phyloP scores from a whole-genome alignment of 2,329 filamentous ascomycete species.

The Colletotrichum lupini region DNA sequence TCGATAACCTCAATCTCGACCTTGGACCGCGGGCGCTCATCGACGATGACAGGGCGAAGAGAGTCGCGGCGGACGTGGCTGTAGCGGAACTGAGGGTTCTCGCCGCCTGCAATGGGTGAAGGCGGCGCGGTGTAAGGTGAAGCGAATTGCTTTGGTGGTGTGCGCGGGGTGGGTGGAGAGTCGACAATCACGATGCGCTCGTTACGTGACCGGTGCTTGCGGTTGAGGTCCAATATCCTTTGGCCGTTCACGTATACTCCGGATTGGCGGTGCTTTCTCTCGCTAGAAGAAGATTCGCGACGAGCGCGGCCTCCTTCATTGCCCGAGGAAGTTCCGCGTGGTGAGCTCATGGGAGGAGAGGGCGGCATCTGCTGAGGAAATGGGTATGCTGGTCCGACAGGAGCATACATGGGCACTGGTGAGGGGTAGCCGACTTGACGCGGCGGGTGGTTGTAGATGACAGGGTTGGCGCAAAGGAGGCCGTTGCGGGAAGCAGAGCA shows the following conservation, averaged over 20 bases:
- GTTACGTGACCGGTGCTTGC: constrained; percentile 46
- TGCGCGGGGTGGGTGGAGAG: constrained; percentile 56
- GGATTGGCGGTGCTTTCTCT: constrained; percentile 45
- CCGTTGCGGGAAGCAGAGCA: constrained; percentile 53
- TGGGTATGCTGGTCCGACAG: constrained; percentile 44
- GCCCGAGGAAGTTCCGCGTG: constrained; percentile 46
- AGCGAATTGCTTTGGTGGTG: constrained; percentile 55
- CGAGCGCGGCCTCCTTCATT: constrained; percentile 51
- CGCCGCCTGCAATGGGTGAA: constrained; percentile 39
- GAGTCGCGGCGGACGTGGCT: constrained; percentile 34
- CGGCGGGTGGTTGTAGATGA: constrained; percentile 53
- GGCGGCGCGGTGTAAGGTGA: constrained; percentile 54
- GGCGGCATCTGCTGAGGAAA: constrained; percentile 50
- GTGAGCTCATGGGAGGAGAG: constrained; percentile 47
- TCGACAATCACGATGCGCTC: constrained; percentile 59
- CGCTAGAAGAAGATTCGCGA: constrained; percentile 44
- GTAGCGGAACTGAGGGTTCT: constrained; percentile 38
- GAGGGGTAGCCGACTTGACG: constrained; percentile 47
- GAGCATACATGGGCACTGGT: constrained; percentile 32
- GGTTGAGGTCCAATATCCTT: constrained; percentile 48
- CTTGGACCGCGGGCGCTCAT: constrained; percentile 46
- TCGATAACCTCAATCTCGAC: constrained; percentile 53
- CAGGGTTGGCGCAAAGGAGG: constrained; percentile 54
- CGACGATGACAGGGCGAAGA: constrained; percentile 50
- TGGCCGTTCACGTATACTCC: constrained; percentile 52